phyloP scores from a whole-genome alignment of 2,329 filamentous ascomycete genomes.

The Drechslerella dactyloides region DNA sequence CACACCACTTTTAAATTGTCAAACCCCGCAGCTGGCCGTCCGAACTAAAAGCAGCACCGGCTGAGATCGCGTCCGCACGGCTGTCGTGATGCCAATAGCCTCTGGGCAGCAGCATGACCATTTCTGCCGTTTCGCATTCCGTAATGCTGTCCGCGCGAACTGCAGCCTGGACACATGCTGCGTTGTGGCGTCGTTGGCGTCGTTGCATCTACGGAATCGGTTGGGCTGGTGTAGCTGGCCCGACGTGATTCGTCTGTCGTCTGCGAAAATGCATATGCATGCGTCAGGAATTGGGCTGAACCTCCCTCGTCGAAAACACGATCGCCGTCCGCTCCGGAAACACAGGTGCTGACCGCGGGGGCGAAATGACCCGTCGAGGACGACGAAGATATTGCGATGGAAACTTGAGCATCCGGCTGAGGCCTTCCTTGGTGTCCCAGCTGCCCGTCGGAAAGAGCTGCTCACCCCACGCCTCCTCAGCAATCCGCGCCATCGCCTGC shows the following conservation, averaged over 20 bases:
- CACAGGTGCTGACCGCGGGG: neutral
- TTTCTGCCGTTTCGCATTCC: too few species aligned
- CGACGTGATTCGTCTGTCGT: too few species aligned
- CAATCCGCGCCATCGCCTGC: conserved; percentile 40
- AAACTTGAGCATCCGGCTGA: conserved; percentile 29
- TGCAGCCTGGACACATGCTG: too few species aligned
- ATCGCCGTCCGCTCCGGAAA: neutral
- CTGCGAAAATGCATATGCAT: neutral
- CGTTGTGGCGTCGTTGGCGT: too few species aligned
- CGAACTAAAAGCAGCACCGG: conserved; percentile 20
- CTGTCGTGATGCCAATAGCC: conserved; percentile 14
- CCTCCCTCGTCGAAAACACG: neutral
- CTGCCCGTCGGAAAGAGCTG: conserved; percentile 40
- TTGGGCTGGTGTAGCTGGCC: too few species aligned
- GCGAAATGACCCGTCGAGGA: conserved; percentile 14
- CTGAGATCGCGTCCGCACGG: neutral
- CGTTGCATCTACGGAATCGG: too few species aligned
- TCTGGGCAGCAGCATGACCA: too few species aligned
- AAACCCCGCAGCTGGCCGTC: conserved; percentile 41
- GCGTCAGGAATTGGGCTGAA: neutral
- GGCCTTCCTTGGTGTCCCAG: conserved; percentile 38
- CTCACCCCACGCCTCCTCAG: conserved; percentile 51
- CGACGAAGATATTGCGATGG: conserved; percentile 34
- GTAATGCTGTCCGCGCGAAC: too few species aligned
- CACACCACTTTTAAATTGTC: conserved; percentile 36